phyloP scores from a whole-genome alignment of 257 asterid genomes.

The Handroanthus guayacan region DNA sequence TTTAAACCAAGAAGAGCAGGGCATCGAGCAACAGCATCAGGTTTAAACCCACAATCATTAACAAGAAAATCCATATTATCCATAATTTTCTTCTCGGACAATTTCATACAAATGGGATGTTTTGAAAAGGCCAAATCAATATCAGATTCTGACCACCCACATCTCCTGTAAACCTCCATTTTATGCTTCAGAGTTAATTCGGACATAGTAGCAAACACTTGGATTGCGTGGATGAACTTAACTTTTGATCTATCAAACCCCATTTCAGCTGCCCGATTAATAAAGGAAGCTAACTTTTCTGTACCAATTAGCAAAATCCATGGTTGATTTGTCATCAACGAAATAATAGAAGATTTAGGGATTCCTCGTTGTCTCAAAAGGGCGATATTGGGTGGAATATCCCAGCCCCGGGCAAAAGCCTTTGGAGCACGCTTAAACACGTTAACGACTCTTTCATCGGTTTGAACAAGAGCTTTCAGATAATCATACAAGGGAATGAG shows the following conservation, averaged over 20 bases:
- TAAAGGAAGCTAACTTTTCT: not conserved
- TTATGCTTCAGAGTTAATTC: slow-evolving; percentile 21
- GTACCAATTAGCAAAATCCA: not conserved
- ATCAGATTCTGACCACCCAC: slow-evolving; percentile 47
- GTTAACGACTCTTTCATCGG: slow-evolving; percentile 18
- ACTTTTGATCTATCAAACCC: slow-evolving; percentile 28
- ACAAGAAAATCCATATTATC: slow-evolving; percentile 40
- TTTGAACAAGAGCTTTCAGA: slow-evolving; percentile 20
- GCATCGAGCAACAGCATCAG: slow-evolving; percentile 20
- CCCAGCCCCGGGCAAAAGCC: slow-evolving; percentile 8
- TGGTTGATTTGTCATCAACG: slow-evolving; percentile 16
- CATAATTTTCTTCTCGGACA: slow-evolving; percentile 39
- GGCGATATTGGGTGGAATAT: not conserved
- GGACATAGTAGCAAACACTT: slow-evolving; percentile 11
- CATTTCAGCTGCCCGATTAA: slow-evolving; percentile 21
- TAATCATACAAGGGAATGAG: slow-evolving; percentile 37
- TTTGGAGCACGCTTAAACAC: not conserved
- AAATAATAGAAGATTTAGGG: slow-evolving; percentile 30
- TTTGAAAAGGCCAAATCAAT: slow-evolving; percentile 25
- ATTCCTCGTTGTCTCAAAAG: slow-evolving; percentile 18
- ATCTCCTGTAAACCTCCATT: slow-evolving; percentile 32
- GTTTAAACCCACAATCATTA: slow-evolving; percentile 10
- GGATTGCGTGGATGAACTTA: slow-evolving; percentile 31
- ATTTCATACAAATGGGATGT: slow-evolving; percentile 37
- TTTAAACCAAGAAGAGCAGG: slow-evolving; percentile 29